These are phyloP conservation scores for Hanseniaspora lindneri DNA, from an alignment of 805 yeast genomes.

Conservation along the genomic window DNA sequence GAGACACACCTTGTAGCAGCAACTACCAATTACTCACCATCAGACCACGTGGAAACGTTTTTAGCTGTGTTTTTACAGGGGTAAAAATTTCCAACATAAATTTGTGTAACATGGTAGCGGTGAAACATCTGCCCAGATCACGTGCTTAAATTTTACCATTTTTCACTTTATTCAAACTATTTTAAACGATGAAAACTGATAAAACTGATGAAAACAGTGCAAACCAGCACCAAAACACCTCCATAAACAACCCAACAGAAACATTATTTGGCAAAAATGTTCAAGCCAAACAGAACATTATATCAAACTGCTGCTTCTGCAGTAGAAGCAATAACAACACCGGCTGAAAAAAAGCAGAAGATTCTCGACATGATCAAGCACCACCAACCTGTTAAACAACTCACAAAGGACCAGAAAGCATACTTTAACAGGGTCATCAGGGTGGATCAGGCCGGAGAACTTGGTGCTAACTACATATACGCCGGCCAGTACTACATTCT, in stretches of 20 bases:
- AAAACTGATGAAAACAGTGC: no score
- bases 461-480: constrained; percentile 89
- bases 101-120: no score
- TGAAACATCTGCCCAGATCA: no score
- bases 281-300: neutral
- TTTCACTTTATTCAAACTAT: no score
- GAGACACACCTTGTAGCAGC: no score
- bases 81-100: no score
- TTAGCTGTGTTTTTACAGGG: no score
- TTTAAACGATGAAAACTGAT: no score
- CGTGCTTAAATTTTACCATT: no score
- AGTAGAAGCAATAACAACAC: constrained; percentile 5
- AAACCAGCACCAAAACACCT: no score
- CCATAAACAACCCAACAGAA: neutral
- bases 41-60: no score
- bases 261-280: neutral
- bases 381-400: constrained; percentile 20
- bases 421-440: constrained; percentile 64
- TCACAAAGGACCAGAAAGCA: constrained; percentile 48
- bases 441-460: constrained; percentile 96
- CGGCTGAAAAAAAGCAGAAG: constrained; percentile 1
- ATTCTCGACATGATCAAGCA: constrained; percentile 10
- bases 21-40: no score
- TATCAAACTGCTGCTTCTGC: neutral
- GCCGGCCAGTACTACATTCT: constrained; percentile 78